phyloP scores from a whole-genome alignment of 2,329 filamentous ascomycete genomes.

The Arthrobotrys musiformis region DNA sequence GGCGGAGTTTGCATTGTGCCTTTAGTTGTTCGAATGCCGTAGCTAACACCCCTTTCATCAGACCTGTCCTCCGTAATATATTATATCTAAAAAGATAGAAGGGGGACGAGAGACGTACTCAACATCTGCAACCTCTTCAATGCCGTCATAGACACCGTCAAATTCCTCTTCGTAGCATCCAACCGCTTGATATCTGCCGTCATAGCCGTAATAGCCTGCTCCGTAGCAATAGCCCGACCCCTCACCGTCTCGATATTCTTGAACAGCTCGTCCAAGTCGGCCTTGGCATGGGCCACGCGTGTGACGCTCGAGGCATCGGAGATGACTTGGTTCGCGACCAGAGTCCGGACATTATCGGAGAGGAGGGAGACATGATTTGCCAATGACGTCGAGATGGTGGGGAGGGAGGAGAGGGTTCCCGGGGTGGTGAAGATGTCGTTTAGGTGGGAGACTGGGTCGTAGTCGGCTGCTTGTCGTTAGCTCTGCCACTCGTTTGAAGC shows the following conservation, averaged over 20 bases:
- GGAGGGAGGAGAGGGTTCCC: conserved; percentile 81
- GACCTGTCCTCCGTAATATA: neutral
- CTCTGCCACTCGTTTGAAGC: neutral
- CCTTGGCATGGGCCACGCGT: conserved; percentile 89
- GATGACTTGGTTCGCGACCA: conserved; percentile 80
- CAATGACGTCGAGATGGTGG: conserved; percentile 78
- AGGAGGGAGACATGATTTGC: conserved; percentile 82
- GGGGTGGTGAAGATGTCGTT: conserved; percentile 94
- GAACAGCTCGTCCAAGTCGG: conserved; percentile 89
- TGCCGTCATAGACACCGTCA: conserved; percentile 97
- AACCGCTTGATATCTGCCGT: conserved; percentile 98
- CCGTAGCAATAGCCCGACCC: conserved; percentile 86
- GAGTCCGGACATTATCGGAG: conserved; percentile 77
- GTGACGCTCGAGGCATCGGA: conserved; percentile 87
- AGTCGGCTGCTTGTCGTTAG: conserved; percentile 72
- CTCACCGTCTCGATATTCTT: conserved; percentile 94
- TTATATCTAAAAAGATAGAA: too few relatives aligned
- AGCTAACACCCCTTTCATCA: conserved; percentile 62
- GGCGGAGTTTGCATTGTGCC: conserved; percentile 81
- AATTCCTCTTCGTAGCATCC: conserved; percentile 94
- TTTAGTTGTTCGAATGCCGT: conserved; percentile 98
- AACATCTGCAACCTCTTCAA: conserved; percentile 98
- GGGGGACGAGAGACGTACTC: conserved; percentile 63
- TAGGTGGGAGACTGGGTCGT: conserved; percentile 91
- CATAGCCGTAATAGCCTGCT: conserved; percentile 97